phyloP scores from a whole-genome alignment of 768 basidiomycete genomes.

The Tulasnella sp. region DNA sequence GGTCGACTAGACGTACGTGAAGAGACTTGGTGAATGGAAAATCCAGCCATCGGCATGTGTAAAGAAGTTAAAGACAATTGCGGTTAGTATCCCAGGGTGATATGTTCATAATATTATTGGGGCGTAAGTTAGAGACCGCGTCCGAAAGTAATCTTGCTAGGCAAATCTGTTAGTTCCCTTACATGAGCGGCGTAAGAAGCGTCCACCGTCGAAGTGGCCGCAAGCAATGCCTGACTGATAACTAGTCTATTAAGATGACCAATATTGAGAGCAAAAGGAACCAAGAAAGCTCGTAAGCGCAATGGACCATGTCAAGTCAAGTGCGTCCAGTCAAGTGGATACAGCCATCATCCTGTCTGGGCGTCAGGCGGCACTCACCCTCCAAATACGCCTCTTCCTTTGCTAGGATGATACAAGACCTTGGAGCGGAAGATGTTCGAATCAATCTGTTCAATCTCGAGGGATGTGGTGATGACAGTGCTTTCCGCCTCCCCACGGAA shows the following conservation, averaged over 20 bases:
- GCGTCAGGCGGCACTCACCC: slow-evolving; percentile 25
- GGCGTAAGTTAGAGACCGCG: too few species aligned
- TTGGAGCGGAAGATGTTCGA: slow-evolving; percentile 62
- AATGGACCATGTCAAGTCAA: background rate
- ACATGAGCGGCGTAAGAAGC: slow-evolving; percentile 60
- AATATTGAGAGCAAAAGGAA: background rate
- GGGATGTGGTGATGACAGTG: slow-evolving; percentile 54
- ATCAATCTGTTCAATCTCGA: slow-evolving; percentile 72
- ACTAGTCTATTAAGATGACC: slow-evolving; percentile 38
- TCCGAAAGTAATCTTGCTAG: too few species aligned
- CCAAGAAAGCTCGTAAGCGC: background rate
- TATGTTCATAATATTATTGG: too few species aligned
- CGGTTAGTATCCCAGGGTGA: background rate
- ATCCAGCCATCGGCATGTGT: background rate
- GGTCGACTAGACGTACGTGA: slow-evolving; percentile 39
- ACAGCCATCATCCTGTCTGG: background rate
- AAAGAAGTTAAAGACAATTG: background rate
- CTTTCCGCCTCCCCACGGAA: slow-evolving; percentile 14
- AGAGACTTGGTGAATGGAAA: slow-evolving; percentile 56
- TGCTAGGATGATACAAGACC: slow-evolving; percentile 49
- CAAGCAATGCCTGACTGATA: slow-evolving; percentile 75
- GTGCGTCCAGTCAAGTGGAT: background rate
- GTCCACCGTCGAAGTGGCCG: slow-evolving; percentile 65
- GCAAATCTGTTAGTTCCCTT: slow-evolving; percentile 19
- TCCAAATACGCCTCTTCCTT: slow-evolving; percentile 68